Base-by-base conservation (phyloP, 495 filamentous ascomycete species). In the Astrothelium macrocarpum region DNA sequence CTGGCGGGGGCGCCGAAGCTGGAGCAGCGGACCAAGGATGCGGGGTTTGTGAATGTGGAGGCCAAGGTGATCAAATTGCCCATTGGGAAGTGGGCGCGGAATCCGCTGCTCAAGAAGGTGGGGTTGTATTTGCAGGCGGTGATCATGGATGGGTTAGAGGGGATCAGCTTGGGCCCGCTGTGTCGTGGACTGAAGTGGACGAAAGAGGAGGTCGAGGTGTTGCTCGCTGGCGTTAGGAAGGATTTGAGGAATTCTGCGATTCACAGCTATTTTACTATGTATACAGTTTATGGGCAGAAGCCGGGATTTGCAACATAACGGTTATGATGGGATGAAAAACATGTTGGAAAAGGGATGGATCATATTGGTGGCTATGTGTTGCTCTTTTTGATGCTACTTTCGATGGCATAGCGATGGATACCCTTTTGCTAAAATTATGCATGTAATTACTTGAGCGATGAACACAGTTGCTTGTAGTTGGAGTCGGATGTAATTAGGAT, bases 31-130 rank as follows among this genome's bases (percentile, higher is more conserved):
- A 64, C 72, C 62, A 56, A 59, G 36, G 61, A 64, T 1, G 63
- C 56, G 1, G 72, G 72, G 12, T 74, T 74, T 65, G 64, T 65
- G 16, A 63, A 71, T 34, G 63, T 71, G 5, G 59, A 67, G 16
- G 65, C 68, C 58, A 59, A 59, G 56, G 28, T 68, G 1, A 25
- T 71, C 3, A 72, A 71, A 60, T 53, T 66, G 39, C 72, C 72
- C n/a, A 59, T 71, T 12, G 66, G 67, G 20, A 61, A 65, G 14
- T 75, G 72, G 72, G 59, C 72, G 26, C 69, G 66, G 56, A 66
- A 71, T 31, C 53, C 62, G 59, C 63, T 65, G 46, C 62, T 70
- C 46, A 75, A 75, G 66, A 64, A 72, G 65, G 63, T 67, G 10
- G 65, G 65, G 14, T 23, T 56, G 43, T 67, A 62, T 42, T 59